Evolutionary conservation across 148 eudicot species (phyloP).

Genomic region (Limonium bicolor): DNA sequence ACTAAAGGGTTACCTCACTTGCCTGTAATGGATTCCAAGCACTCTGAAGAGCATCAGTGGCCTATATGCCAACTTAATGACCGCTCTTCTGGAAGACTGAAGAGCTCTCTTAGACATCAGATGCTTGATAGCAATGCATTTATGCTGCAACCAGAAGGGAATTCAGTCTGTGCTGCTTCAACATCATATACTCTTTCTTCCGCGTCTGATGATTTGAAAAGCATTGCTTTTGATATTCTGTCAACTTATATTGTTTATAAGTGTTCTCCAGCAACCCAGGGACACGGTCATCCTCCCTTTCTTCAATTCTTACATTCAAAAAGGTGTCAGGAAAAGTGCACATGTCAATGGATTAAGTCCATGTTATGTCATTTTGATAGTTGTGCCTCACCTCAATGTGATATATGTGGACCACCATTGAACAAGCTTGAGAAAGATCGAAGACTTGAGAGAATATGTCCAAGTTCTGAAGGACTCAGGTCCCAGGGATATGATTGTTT

Average conservation of each 20-base stretch:
- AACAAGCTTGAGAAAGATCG: constrained; percentile 4
- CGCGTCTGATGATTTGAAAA: constrained; percentile 3
- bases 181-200: neutral
- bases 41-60: constrained; percentile 6
- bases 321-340: constrained; percentile 25
- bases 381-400: constrained; percentile 28
- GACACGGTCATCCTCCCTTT: constrained; percentile 18
- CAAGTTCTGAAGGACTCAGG: neutral
- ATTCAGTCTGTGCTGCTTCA: too few species aligned
- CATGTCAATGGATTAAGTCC: constrained; percentile 17
- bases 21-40: constrained; percentile 6
- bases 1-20: neutral
- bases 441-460: constrained; percentile 7
- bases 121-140: neutral
- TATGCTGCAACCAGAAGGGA: neutral
- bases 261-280: constrained; percentile 2
- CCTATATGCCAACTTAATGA: constrained; percentile 8
- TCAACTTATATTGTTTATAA: constrained; percentile 19
- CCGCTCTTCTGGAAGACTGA: neutral
- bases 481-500: constrained; percentile 3
- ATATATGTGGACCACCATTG: constrained; percentile 28
- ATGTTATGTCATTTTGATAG: constrained; percentile 31
- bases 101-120: neutral
- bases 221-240: too few species aligned
- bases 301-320: constrained; percentile 27